A percentile compares a stretch with the other conserved stretches of the same genome.
Evolutionary conservation across 208 protist genomes (phyloP).

Genomic region (Vickermania ingenoplastis): DNA sequence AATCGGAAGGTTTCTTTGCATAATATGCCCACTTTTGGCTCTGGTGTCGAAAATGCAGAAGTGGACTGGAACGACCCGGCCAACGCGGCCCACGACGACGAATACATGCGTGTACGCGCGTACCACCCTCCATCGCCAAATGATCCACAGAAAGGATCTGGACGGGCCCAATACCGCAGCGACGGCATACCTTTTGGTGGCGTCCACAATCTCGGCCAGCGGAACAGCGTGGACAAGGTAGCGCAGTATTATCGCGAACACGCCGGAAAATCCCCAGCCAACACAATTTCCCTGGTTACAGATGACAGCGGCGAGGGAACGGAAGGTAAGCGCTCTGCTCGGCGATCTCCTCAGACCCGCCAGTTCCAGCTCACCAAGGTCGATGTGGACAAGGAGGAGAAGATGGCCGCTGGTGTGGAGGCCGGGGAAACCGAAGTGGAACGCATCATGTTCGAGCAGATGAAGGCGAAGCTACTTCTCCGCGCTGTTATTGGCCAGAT

Average conservation of each 20-base stretch:
- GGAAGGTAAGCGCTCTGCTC: background rate
- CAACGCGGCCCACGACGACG: background rate
- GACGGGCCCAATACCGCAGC: background rate
- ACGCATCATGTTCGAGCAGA: slow-evolving; percentile 61
- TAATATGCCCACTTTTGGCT: too few species aligned
- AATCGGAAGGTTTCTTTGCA: too few species aligned
- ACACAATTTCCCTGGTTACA: background rate
- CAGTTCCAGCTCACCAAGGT: background rate
- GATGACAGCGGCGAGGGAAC: background rate
- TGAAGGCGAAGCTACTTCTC: slow-evolving; percentile 68
- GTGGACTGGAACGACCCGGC: background rate
- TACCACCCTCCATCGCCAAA: too few species aligned
- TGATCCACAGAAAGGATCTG: background rate
- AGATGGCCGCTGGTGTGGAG: background rate
- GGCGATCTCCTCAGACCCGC: background rate
- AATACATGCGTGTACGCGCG: background rate
- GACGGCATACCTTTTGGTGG: background rate
- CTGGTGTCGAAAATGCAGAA: background rate
- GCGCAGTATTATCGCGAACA: background rate
- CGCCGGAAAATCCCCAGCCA: background rate
- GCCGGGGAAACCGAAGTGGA: slow-evolving; percentile 42
- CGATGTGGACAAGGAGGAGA: background rate
- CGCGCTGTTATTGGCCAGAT: slow-evolving; percentile 58
- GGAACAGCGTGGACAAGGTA: background rate
- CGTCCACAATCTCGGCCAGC: background rate